Conservation (phyloP, 164 flowering plant genomes). For the Magnolia kwangsiensis region DNA sequence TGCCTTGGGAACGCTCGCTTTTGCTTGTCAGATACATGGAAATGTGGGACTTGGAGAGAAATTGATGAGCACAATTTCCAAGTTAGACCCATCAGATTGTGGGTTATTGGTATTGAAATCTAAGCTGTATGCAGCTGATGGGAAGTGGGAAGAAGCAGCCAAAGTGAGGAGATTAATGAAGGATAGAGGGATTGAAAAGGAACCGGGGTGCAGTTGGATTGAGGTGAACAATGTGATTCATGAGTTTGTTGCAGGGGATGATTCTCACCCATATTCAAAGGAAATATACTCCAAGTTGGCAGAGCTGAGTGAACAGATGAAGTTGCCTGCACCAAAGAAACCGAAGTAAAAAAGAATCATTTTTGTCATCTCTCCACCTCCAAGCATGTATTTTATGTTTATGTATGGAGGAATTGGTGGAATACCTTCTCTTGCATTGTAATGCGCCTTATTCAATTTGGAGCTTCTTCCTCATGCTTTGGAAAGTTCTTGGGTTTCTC, state of each 20-base stretch:
- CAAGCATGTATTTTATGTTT: no score
- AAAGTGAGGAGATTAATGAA: constrained; percentile 17
- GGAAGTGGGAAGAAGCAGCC: constrained; percentile 22
- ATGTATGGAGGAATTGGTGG: no score
- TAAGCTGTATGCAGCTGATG: constrained; percentile 13
- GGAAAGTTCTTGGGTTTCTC: no score
- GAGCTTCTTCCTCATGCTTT: no score
- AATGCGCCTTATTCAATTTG: no score
- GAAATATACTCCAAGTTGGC: constrained; percentile 5
- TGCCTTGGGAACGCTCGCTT: constrained; percentile 15
- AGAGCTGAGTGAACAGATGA: neutral
- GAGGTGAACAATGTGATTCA: constrained; percentile 21
- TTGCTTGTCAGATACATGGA: constrained; percentile 19
- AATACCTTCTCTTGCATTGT: no score
- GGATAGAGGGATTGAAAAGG: constrained; percentile 9
- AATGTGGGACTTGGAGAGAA: constrained; percentile 16
- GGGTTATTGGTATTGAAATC: constrained; percentile 20
- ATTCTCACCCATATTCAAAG: constrained; percentile 14
- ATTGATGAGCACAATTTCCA: constrained; percentile 11
- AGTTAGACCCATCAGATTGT: constrained; percentile 12
- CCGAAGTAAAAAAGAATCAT: neutral
- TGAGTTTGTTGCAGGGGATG: constrained; percentile 20
- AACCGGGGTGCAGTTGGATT: constrained; percentile 24
- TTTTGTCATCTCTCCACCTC: neutral
- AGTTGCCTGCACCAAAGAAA: neutral